Evolutionary conservation across 2,329 filamentous ascomycete species (phyloP).

Genomic region (Epichloe sp.): DNA sequence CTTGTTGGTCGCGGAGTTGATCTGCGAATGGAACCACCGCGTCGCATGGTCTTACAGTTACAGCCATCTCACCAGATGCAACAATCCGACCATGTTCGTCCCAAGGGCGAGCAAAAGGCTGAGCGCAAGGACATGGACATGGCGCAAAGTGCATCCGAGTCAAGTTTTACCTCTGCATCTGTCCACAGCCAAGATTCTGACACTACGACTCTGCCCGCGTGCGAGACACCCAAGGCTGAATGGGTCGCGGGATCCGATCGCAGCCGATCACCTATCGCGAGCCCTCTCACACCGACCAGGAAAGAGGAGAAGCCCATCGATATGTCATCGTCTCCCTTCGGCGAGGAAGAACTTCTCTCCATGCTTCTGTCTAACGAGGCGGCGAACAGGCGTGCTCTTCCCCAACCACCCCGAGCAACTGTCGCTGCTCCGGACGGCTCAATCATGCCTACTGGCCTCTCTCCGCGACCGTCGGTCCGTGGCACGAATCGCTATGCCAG

Average conservation of each 20-base stretch:
- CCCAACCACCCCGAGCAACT: constrained; percentile 17
- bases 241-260: constrained; percentile 1
- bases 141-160: constrained; percentile 8
- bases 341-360: constrained; percentile 21
- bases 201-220: constrained; percentile 6
- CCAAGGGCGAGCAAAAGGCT: constrained; percentile 6
- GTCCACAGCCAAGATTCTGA: constrained; percentile 12
- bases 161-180: constrained; percentile 15
- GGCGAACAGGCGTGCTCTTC: constrained; percentile 14
- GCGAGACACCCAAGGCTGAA: constrained; percentile 8
- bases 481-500: constrained; percentile 8
- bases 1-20: not conserved
- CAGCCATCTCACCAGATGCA: constrained; percentile 2
- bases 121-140: not conserved
- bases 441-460: constrained; percentile 15
- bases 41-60: constrained; percentile 1
- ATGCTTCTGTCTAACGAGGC: constrained; percentile 15
- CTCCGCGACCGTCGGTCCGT: constrained; percentile 13
- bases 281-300: constrained; percentile 3
- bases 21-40: not conserved
- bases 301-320: constrained; percentile 3
- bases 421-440: constrained; percentile 16
- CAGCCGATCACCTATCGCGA: constrained; percentile 6
- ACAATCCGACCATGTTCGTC: constrained; percentile 8
- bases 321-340: constrained; percentile 18